phyloP scores from a whole-genome alignment of 2,329 filamentous ascomycete genomes.

The Cladosporium oxysporum region DNA sequence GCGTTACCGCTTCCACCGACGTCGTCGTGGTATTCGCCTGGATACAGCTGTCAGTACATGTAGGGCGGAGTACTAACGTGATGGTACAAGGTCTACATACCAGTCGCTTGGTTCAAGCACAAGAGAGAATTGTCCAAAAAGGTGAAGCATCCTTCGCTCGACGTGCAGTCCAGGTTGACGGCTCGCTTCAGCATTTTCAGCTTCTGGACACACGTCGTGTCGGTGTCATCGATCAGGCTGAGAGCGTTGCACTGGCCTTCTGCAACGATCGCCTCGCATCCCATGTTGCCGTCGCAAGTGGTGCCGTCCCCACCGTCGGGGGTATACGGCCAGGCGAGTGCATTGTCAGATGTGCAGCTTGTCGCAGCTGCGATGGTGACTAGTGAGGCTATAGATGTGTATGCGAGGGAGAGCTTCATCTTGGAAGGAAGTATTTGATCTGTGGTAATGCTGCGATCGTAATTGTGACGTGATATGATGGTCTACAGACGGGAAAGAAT shows the following conservation, averaged over 20 bases:
- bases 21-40: conserved; percentile 25
- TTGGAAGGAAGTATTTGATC: neutral
- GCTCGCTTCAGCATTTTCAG: conserved; percentile 1
- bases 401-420: conserved; percentile 23
- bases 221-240: conserved; percentile 14
- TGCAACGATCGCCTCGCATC: conserved; percentile 11
- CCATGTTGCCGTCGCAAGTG: conserved; percentile 13
- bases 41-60: neutral
- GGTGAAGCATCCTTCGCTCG: conserved; percentile 9
- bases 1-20: conserved; percentile 19
- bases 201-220: conserved; percentile 11
- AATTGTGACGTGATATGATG: neutral
- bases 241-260: conserved; percentile 22
- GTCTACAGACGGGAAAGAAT: neutral
- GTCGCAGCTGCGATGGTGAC: neutral
- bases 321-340: conserved; percentile 1
- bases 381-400: neutral
- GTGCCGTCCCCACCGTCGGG: neutral
- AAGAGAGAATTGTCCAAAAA: conserved; percentile 11
- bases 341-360: conserved; percentile 9
- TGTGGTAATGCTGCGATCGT: neutral
- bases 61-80: neutral
- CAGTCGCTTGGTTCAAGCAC: conserved; percentile 17
- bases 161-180: conserved; percentile 12
- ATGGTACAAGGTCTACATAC: neutral